phyloP scores from a whole-genome alignment of 2,329 filamentous ascomycete species.

The Cladosporium sp. region DNA sequence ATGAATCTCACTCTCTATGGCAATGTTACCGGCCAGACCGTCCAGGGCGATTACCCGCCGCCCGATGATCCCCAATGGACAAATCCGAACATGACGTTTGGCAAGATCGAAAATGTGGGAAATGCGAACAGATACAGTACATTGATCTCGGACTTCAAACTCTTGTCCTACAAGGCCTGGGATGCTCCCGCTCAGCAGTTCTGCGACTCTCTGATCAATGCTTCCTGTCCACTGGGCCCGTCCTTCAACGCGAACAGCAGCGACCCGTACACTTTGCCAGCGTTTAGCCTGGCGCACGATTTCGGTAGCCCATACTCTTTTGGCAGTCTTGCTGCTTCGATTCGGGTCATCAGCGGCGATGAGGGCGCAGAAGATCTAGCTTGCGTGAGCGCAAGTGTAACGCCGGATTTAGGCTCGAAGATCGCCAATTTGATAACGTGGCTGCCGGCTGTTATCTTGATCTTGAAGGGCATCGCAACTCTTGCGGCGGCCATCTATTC shows the following conservation, averaged over 20 bases:
- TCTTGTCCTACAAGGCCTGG: slow-evolving; percentile 73
- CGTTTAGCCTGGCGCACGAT: slow-evolving; percentile 68
- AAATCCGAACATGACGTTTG: slow-evolving; percentile 57
- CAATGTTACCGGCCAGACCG: slow-evolving; percentile 76
- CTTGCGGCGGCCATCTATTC: slow-evolving; percentile 81
- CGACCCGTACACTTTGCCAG: slow-evolving; percentile 57
- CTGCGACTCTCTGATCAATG: slow-evolving; percentile 59
- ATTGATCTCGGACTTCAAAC: slow-evolving; percentile 65
- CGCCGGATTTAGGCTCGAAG: slow-evolving; percentile 70
- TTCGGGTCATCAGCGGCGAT: slow-evolving; percentile 75
- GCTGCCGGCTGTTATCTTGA: slow-evolving; percentile 71
- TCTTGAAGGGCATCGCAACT: slow-evolving; percentile 77
- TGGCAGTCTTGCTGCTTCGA: slow-evolving; percentile 69
- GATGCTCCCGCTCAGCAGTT: slow-evolving; percentile 54
- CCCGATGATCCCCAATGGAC: slow-evolving; percentile 58
- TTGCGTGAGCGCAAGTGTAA: slow-evolving; percentile 78
- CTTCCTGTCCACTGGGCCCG: slow-evolving; percentile 69
- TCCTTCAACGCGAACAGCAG: slow-evolving; percentile 59
- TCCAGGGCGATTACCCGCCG: slow-evolving; percentile 55
- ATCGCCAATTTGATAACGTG: slow-evolving; percentile 68
- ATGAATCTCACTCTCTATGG: slow-evolving; percentile 81
- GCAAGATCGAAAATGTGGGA: slow-evolving; percentile 70
- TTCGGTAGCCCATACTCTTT: slow-evolving; percentile 84
- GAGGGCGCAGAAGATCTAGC: slow-evolving; percentile 59
- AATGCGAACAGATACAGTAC: slow-evolving; percentile 63